Evolutionary conservation across 176 grass and related monocot species (phyloP).

Genomic region (Oryza rufipogon): DNA sequence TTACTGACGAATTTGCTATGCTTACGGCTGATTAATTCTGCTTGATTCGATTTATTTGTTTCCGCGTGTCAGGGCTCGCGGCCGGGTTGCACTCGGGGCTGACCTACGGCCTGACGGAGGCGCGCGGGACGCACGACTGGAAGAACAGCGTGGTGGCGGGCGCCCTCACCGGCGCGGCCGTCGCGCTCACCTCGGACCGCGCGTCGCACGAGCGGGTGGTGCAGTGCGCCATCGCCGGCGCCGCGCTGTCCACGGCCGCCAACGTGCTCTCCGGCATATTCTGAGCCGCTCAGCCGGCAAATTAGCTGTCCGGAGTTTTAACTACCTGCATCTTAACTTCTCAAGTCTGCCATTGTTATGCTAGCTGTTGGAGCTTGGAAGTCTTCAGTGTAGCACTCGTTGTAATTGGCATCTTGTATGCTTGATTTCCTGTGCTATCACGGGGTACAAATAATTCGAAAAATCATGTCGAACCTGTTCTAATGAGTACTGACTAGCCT

Average conservation of each 20-base stretch:
- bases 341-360: neutral
- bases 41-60: neutral
- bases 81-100: conserved; percentile 88
- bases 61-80: conserved; percentile 56
- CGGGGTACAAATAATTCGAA: neutral
- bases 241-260: conserved; percentile 72
- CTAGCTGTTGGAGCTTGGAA: too few species aligned
- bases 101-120: conserved; percentile 80
- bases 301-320: neutral
- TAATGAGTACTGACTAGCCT: too few species aligned
- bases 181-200: conserved; percentile 65
- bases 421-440: neutral
- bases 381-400: neutral
- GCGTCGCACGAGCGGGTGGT: conserved; percentile 73
- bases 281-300: conserved; percentile 33
- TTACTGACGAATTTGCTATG: neutral
- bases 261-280: conserved; percentile 82
- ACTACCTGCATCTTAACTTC: neutral
- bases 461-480: neutral
- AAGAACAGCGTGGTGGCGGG: conserved; percentile 85
- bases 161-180: conserved; percentile 67
- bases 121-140: conserved; percentile 90
- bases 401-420: neutral
- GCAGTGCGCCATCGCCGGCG: conserved; percentile 79
- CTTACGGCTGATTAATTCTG: neutral